Evolutionary conservation across 1,139 yeast species (phyloP).

Genomic region (Yamadazyma mexicana): DNA sequence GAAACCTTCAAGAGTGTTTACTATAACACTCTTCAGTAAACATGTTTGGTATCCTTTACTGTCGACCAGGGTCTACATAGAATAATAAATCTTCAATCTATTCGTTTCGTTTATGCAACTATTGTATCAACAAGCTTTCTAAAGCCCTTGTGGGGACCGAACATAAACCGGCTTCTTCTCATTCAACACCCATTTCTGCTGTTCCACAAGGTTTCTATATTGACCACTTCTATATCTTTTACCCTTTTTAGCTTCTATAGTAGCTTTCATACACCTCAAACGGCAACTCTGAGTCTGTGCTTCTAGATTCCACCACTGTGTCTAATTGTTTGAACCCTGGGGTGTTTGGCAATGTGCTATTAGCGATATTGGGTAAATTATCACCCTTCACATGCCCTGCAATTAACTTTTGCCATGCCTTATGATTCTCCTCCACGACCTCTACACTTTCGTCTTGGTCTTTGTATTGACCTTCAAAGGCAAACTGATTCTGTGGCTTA

Average conservation of each 20-base stretch:
- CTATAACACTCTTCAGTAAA: no score
- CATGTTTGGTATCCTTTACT: no score
- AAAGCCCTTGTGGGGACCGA: no score
- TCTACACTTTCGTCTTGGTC: conserved; percentile 72
- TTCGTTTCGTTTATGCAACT: no score
- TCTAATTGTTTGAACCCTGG: conserved; percentile 27
- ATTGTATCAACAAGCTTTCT: no score
- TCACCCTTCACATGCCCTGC: conserved; percentile 38
- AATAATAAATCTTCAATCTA: no score
- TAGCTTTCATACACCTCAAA: conserved; percentile 18
- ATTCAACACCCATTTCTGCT: no score
- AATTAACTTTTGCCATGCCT: conserved; percentile 71
- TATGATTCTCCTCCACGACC: conserved; percentile 66
- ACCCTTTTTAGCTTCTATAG: conserved; percentile 4
- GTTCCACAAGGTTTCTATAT: no score
- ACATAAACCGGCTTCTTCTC: no score
- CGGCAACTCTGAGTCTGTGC: conserved; percentile 29
- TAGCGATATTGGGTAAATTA: conserved; percentile 45
- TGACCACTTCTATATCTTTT: neutral
- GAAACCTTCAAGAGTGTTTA: no score
- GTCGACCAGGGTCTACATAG: no score
- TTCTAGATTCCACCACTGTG: conserved; percentile 12
- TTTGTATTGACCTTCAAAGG: conserved; percentile 80
- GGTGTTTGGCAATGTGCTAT: conserved; percentile 63
- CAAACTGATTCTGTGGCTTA: conserved; percentile 83